Evolutionary conservation across 495 filamentous ascomycete species (phyloP).

Genomic region (Cetradonia linearis): DNA sequence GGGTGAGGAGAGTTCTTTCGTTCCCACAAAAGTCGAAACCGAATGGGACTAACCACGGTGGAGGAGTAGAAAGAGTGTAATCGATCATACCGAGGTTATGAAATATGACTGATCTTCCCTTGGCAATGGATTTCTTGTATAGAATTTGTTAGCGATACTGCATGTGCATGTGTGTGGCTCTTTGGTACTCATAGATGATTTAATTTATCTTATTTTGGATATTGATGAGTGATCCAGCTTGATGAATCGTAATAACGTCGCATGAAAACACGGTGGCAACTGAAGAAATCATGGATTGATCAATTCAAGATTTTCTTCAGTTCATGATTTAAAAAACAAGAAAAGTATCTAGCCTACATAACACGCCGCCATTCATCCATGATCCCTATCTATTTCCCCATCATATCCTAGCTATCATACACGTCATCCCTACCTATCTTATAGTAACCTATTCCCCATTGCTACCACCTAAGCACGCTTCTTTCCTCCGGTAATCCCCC

Average conservation of each 20-base stretch:
- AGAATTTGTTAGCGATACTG: not conserved
- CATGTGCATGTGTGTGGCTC: not conserved
- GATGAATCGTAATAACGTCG: not conserved
- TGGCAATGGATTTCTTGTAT: not conserved
- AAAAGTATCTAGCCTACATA: conserved; percentile 13
- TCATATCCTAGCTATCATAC: not conserved
- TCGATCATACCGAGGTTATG: not conserved
- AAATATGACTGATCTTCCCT: conserved; percentile 4
- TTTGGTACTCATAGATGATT: conserved; percentile 1
- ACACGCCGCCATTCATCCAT: not conserved
- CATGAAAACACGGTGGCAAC: not conserved
- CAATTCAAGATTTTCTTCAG: not conserved
- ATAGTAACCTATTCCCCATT: not conserved
- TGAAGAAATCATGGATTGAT: not conserved
- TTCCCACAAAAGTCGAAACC: conserved; percentile 16
- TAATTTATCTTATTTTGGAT: not conserved
- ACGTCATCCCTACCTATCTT: not conserved
- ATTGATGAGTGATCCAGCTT: not conserved
- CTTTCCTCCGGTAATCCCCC: conserved; percentile 17
- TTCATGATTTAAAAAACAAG: not conserved
- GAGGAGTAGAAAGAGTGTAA: not conserved
- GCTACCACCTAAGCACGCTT: conserved; percentile 12
- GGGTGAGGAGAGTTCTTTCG: conserved; percentile 17
- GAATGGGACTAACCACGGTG: conserved; percentile 18
- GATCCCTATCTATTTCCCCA: not conserved